phyloP scores from a whole-genome alignment of 1,139 yeast genomes.

The Saccharomycopsis hybrid region DNA sequence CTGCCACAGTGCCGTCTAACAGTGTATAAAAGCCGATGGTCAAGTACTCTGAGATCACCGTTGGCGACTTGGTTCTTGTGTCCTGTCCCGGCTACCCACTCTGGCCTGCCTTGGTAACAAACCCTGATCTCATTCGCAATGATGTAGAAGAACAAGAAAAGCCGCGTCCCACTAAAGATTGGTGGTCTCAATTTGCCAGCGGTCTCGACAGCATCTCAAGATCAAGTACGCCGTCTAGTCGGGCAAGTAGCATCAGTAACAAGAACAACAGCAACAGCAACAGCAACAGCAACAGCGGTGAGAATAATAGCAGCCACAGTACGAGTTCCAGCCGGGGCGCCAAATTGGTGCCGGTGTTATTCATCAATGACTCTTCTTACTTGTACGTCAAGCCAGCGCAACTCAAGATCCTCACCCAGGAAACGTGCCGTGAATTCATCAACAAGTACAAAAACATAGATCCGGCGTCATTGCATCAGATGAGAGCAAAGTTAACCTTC shows the following conservation, averaged over 20 bases:
- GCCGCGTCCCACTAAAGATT: too few relatives aligned
- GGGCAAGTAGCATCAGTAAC: too few relatives aligned
- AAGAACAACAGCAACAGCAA: too few relatives aligned
- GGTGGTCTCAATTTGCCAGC: background rate
- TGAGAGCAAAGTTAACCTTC: background rate
- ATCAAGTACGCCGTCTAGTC: too few relatives aligned
- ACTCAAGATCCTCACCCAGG: slow-evolving; percentile 12
- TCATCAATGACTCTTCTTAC: slow-evolving; percentile 16
- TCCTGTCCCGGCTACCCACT: slow-evolving; percentile 14
- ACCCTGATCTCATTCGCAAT: slow-evolving; percentile 8
- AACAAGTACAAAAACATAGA: slow-evolving; percentile 2
- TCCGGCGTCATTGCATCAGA: background rate
- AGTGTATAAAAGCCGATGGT: too few relatives aligned
- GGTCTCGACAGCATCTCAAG: background rate
- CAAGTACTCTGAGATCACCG: slow-evolving; percentile 10
- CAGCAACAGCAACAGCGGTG: too few relatives aligned
- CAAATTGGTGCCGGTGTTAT: slow-evolving; percentile 16
- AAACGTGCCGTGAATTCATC: slow-evolving; percentile 11
- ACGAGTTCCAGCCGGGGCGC: background rate
- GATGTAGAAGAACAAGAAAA: slow-evolving; percentile 1
- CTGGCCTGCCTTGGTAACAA: slow-evolving; percentile 19
- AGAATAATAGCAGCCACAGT: too few relatives aligned
- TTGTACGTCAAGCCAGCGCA: slow-evolving; percentile 11
- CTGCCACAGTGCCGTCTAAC: too few relatives aligned
- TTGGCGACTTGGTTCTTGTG: slow-evolving; percentile 15